phyloP scores from a whole-genome alignment of 2,329 filamentous ascomycete species.

The Trichoderma breve region DNA sequence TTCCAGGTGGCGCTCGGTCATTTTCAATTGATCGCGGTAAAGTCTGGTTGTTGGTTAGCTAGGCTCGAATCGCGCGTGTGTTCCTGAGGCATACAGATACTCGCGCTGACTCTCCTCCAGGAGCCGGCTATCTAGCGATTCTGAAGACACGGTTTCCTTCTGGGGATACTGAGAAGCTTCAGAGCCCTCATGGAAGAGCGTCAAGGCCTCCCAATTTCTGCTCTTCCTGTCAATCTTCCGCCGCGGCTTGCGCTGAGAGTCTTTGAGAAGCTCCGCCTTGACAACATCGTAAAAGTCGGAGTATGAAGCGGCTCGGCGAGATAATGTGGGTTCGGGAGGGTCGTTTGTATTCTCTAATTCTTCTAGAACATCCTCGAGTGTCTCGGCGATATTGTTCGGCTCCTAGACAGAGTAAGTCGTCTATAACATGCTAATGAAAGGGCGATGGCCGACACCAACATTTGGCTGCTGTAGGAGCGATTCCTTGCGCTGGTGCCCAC shows the following conservation, averaged over 20 bases:
- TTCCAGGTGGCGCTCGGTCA: conserved; percentile 80
- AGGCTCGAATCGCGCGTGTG: not conserved
- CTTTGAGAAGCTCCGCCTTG: conserved; percentile 55
- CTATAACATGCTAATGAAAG: conserved; percentile 6
- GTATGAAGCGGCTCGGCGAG: conserved; percentile 69
- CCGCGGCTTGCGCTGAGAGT: conserved; percentile 42
- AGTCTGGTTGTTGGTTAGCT: conserved; percentile 48
- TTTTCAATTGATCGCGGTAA: conserved; percentile 76
- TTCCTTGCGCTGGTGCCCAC: conserved; percentile 63
- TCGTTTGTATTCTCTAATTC: conserved; percentile 53
- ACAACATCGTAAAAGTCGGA: conserved; percentile 71
- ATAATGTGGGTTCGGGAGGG: conserved; percentile 64
- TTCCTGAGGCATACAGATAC: conserved; percentile 62
- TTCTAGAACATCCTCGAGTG: conserved; percentile 58
- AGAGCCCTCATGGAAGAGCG: conserved; percentile 30
- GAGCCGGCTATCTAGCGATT: conserved; percentile 61
- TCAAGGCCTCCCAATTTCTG: conserved; percentile 52
- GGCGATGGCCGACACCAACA: conserved; percentile 41
- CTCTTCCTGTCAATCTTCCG: conserved; percentile 38
- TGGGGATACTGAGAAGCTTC: conserved; percentile 28
- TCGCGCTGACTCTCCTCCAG: conserved; percentile 80
- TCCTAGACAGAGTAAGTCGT: conserved; percentile 45
- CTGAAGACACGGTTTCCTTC: conserved; percentile 24
- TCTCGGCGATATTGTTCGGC: conserved; percentile 52
- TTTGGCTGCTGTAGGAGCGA: conserved; percentile 68